Evolutionary conservation across 768 basidiomycete species (phyloP), one percentile per base, ranked within the genome.

Genomic region (Cubamyces lactineus): DNA sequence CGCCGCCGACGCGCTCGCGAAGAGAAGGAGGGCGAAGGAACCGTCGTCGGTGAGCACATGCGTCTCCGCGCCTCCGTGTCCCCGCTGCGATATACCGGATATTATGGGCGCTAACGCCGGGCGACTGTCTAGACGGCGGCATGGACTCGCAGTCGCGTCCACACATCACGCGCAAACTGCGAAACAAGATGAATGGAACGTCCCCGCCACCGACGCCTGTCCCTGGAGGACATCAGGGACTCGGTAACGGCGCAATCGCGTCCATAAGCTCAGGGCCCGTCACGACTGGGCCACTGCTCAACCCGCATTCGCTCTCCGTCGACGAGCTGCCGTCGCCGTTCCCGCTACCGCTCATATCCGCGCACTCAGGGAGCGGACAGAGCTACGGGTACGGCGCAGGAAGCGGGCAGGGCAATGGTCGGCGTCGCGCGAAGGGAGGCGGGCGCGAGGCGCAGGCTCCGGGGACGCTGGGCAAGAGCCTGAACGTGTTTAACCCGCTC

Each of bases 11-110:
- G 89, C 61, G 92, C 92, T 28, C 78, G 92, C 54, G 92, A 94
- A 64, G 92, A 94, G 77, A 94, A 93, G 71, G 92, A 94, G 62
- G 90, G 91, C 63, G 92, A 94, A 67, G 91, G 89, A n/a, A 86
- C 85, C 16, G 80, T 84, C 43, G 86, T 86, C 55, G 88, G 85
- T 87, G 50, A 58, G 83, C 77, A 30, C 55, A 41, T 49, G 53
- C 48, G 43, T 11, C 49, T 15, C 41, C 57, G 48, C 57, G 49
- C 49, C 47, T 42, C n/a, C n/a, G n/a, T n/a, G n/a, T n/a, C n/a
- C n/a, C 24, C 40, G 24, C 52, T 48, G 13, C 47, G n/a, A 42
- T 42, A n/a, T 43, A 24, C 28, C 28, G 8, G 39, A 13, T 30
- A 34, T n/a, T 23, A 39, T 57, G 34, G 57, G 42, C 54, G 49